Conservation (phyloP, 805 yeast genomes). For the Lipomyces yamanashiensis region DNA sequence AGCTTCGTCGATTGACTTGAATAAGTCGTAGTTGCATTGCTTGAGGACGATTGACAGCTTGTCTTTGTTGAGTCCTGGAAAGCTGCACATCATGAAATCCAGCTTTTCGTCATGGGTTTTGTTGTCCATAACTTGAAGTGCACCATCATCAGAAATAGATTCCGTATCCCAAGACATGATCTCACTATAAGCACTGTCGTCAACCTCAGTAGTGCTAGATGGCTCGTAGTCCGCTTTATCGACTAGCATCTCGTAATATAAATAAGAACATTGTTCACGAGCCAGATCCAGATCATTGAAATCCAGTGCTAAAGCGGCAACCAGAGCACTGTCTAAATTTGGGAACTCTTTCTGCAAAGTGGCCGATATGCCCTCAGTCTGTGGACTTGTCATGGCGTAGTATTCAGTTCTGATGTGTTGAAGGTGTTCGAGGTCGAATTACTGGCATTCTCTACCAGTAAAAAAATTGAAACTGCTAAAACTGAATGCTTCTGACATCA, state of each 20-base stretch:
- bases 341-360: constrained; percentile 22
- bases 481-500: too few relatives aligned
- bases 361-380: constrained; percentile 1
- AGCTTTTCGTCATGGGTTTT: constrained; percentile 15
- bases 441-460: too few relatives aligned
- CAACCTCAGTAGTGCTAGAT: not conserved
- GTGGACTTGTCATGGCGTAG: not conserved
- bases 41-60: not conserved
- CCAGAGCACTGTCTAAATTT: constrained; percentile 26
- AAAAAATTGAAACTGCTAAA: too few relatives aligned
- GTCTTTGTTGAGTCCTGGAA: constrained; percentile 7
- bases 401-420: not conserved
- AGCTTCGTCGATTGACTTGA: constrained; percentile 19
- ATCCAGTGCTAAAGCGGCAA: constrained; percentile 27
- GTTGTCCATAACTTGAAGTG: constrained; percentile 2
- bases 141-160: constrained; percentile 1
- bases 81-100: constrained; percentile 11
- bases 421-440: too few relatives aligned
- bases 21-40: constrained; percentile 7
- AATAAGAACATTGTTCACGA: constrained; percentile 9
- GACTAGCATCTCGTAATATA: constrained; percentile 17
- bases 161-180: constrained; percentile 12
- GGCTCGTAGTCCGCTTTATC: constrained; percentile 12
- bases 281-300: constrained; percentile 10
- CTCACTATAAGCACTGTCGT: not conserved